These are phyloP conservation scores for Didymella lethalis DNA, from an alignment of 2,329 filamentous ascomycete species.

Conservation along the genomic window DNA sequence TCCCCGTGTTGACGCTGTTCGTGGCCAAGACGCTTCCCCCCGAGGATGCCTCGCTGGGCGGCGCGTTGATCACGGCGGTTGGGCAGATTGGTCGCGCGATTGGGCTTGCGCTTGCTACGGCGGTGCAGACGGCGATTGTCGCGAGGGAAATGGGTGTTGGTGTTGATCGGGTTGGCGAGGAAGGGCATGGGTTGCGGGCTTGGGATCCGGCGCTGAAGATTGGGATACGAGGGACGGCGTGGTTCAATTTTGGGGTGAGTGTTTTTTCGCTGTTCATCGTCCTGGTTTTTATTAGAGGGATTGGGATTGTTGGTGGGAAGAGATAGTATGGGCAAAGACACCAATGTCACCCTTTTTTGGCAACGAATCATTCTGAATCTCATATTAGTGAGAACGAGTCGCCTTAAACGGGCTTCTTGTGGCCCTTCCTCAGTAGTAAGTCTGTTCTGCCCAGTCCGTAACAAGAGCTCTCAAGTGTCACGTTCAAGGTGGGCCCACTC, in stretches of 20 bases:
- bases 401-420: no score
- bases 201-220: conserved; percentile 46
- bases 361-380: no score
- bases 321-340: neutral
- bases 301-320: conserved; percentile 29
- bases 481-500: no score
- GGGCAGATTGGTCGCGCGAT: conserved; percentile 71
- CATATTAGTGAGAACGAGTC: no score
- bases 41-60: conserved; percentile 72
- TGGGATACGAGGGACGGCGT: conserved; percentile 51
- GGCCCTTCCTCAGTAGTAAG: no score
- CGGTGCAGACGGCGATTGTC: conserved; percentile 67
- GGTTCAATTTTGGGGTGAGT: conserved; percentile 53
- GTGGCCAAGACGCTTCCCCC: conserved; percentile 68
- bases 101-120: conserved; percentile 70
- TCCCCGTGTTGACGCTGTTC: conserved; percentile 71
- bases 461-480: no score
- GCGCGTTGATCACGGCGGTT: conserved; percentile 72
- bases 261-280: conserved; percentile 46
- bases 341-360: no score
- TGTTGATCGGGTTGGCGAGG: conserved; percentile 39
- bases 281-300: conserved; percentile 35
- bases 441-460: no score
- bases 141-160: conserved; percentile 36
- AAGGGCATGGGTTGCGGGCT: conserved; percentile 27